Conservation (phyloP, 2,329 filamentous ascomycete genomes). For the Cordyceps javanica region DNA sequence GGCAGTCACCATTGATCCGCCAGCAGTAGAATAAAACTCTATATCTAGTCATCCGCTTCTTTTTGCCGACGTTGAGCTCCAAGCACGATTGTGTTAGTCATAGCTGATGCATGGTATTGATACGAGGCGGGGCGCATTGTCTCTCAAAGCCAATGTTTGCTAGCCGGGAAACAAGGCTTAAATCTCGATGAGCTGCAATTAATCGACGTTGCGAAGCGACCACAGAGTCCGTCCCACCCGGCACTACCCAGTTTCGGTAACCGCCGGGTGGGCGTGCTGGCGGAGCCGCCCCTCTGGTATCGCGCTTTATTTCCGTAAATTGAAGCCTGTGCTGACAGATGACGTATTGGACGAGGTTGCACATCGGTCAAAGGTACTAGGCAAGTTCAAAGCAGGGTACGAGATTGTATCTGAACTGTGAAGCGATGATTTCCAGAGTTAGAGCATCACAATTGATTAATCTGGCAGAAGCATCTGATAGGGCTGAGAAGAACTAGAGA, state of each 20-base stretch:
- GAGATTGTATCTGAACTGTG: not conserved
- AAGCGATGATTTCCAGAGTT: too few relatives aligned
- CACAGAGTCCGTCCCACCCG: not conserved
- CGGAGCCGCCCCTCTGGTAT: not conserved
- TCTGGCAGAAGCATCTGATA: not conserved
- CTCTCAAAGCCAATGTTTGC: not conserved
- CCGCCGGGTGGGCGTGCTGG: not conserved
- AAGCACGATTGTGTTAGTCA: too few relatives aligned
- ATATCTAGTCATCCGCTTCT: too few relatives aligned
- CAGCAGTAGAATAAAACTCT: too few relatives aligned
- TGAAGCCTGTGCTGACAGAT: not conserved
- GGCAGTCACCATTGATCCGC: too few relatives aligned
- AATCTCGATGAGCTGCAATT: conserved; percentile 2
- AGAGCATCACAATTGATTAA: not conserved
- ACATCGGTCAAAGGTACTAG: not conserved
- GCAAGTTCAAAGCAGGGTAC: not conserved
- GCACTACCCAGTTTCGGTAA: not conserved
- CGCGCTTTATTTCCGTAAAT: conserved; percentile 1
- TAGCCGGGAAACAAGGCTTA: not conserved
- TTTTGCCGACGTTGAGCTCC: too few relatives aligned
- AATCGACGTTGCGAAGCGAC: not conserved
- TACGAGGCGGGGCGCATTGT: not conserved
- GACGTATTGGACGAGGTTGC: not conserved
- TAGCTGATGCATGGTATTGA: not conserved
- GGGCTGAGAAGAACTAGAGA: not conserved